Evolutionary conservation across 768 basidiomycete species (phyloP).

Genomic region (Boletus barrowsii): DNA sequence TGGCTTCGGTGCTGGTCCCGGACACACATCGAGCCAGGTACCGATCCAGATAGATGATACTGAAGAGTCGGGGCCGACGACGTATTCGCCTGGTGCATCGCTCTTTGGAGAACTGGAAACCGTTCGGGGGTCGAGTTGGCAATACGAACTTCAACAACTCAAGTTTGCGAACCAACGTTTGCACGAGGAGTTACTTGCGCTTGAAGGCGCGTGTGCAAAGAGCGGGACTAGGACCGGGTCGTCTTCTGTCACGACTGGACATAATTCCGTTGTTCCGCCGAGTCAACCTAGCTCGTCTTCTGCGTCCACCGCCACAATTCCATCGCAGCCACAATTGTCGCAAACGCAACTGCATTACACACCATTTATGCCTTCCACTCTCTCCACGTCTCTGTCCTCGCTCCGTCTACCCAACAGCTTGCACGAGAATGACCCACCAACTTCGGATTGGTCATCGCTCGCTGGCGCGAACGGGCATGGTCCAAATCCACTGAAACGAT

Average conservation of each 20-base stretch:
- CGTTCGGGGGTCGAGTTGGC: conserved; percentile 77
- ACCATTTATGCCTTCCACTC: conserved; percentile 2
- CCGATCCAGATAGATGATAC: neutral
- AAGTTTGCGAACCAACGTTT: conserved; percentile 67
- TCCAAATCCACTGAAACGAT: conserved; percentile 23
- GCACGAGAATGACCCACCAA: conserved; percentile 18
- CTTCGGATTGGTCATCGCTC: conserved; percentile 29
- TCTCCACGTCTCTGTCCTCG: conserved; percentile 1
- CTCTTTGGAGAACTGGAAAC: conserved; percentile 75
- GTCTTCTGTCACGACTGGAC: neutral
- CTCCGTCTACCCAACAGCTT: conserved; percentile 7
- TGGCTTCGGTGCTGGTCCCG: neutral
- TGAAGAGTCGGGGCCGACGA: conserved; percentile 2
- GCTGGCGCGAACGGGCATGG: conserved; percentile 24
- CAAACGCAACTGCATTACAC: conserved; percentile 9
- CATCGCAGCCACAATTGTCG: neutral
- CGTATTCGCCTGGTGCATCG: conserved; percentile 32
- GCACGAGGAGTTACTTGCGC: conserved; percentile 50
- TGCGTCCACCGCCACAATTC: neutral
- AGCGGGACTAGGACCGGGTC: neutral
- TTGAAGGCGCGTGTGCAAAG: conserved; percentile 30
- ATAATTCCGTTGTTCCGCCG: neutral
- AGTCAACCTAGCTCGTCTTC: neutral
- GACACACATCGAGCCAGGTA: neutral
- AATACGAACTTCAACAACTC: conserved; percentile 87